These are phyloP conservation scores for Colletotrichum chlorophyti DNA, from an alignment of 2,329 filamentous ascomycete genomes.

Conservation along the genomic window DNA sequence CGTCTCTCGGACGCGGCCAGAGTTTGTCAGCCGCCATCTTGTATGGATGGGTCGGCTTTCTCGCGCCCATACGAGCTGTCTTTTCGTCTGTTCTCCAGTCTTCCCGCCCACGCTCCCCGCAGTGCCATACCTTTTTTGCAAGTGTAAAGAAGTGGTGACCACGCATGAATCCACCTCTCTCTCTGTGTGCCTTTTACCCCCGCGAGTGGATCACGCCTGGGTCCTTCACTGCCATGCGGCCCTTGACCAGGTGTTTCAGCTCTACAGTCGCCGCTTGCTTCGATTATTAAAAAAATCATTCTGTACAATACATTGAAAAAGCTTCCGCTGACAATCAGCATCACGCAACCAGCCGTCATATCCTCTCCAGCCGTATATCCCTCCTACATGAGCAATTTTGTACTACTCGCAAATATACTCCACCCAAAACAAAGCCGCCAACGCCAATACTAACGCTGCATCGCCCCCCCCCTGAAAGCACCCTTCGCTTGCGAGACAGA, in stretches of 20 bases:
- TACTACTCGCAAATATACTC: constrained; percentile 24
- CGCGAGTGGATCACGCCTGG: constrained; percentile 27
- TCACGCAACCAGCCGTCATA: constrained; percentile 28
- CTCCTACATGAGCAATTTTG: constrained; percentile 26
- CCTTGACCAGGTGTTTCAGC: constrained; percentile 30
- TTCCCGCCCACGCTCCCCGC: neutral
- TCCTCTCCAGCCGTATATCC: neutral
- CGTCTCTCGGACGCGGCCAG: constrained; percentile 14
- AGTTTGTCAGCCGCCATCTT: neutral
- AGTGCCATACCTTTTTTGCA: constrained; percentile 17
- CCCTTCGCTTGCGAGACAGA: constrained; percentile 15
- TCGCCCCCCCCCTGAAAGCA: constrained; percentile 19
- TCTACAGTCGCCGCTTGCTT: constrained; percentile 16
- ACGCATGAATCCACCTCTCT: constrained; percentile 30
- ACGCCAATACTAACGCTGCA: too few species aligned
- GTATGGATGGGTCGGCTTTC: constrained; percentile 7
- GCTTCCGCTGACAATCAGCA: constrained; percentile 15
- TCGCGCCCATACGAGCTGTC: constrained; percentile 6
- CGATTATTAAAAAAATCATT: constrained; percentile 9
- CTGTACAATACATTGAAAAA: too few species aligned
- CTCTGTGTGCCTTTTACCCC: constrained; percentile 19
- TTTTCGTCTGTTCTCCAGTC: constrained; percentile 2
- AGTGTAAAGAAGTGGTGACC: constrained; percentile 19
- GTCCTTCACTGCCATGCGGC: constrained; percentile 29
- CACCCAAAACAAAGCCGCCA: too few species aligned